A percentile compares a stretch with the other conserved stretches of the same genome.
These are phyloP conservation scores for Gaultheria prostrata DNA, from an alignment of 148 eudicot genomes.

Conservation along the genomic window DNA sequence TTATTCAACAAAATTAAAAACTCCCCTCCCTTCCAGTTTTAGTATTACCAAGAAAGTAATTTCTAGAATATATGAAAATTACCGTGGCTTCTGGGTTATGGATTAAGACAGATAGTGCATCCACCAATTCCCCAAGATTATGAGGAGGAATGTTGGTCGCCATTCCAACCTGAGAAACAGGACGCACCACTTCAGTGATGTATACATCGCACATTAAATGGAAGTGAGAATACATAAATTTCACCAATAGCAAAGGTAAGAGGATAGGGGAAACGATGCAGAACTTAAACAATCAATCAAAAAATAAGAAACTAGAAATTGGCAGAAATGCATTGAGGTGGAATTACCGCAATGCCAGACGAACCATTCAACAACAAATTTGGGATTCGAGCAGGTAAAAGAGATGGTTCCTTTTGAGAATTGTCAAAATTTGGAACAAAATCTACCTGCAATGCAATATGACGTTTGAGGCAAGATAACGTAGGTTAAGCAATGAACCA, in stretches of 20 bases:
- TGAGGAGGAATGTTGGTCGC: conserved; percentile 99
- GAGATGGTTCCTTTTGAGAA: conserved; percentile 89
- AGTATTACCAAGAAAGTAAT: conserved; percentile 2
- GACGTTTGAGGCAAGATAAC: not conserved
- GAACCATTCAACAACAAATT: conserved; percentile 85
- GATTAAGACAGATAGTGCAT: conserved; percentile 82
- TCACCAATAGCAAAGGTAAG: not conserved
- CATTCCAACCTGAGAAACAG: conserved; percentile 81
- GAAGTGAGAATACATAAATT: not conserved
- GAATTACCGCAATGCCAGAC: conserved; percentile 91
- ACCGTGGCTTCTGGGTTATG: conserved; percentile 98
- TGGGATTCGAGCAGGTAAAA: conserved; percentile 87
- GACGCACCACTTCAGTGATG: not conserved
- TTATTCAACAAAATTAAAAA: not conserved
- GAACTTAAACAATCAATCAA: not conserved
- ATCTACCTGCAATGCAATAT: conserved; percentile 66
- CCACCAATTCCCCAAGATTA: conserved; percentile 96
- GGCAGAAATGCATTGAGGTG: conserved; percentile 12
- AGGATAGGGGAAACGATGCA: not conserved
- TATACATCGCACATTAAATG: not conserved
- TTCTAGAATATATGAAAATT: conserved; percentile 25
- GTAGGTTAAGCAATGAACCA: not conserved
- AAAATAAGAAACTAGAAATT: conserved; percentile 8
- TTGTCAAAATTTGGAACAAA: conserved; percentile 89
- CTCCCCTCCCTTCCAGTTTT: not conserved